Evolutionary conservation across 1,284 basidiomycete genomes (phyloP).

Genomic region (Anthracocystis panici-leucophaei): DNA sequence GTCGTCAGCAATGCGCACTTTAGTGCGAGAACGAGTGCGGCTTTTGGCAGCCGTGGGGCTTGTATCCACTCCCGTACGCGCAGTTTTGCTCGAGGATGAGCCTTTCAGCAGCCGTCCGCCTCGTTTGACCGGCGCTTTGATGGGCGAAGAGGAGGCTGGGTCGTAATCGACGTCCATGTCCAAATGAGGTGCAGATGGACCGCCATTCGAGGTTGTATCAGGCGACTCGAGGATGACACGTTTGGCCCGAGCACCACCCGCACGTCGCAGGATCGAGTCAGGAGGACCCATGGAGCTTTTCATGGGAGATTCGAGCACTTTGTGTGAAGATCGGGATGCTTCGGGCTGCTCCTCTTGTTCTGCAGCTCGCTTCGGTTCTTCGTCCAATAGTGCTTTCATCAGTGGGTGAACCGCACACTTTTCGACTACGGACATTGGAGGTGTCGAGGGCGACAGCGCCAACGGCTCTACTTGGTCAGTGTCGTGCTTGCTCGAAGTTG

Average conservation of each 20-base stretch:
- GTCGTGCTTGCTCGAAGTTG: background rate
- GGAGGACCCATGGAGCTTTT: conserved; percentile 49
- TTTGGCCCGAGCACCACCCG: conserved; percentile 17
- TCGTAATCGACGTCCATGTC: conserved; percentile 18
- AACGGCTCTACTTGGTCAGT: background rate
- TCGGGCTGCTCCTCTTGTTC: background rate
- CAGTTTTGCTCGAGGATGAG: conserved; percentile 4
- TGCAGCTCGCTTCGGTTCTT: conserved; percentile 3
- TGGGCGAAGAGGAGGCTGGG: conserved; percentile 31
- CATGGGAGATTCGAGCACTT: conserved; percentile 14
- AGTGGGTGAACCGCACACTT: conserved; percentile 14
- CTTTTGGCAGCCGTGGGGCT: conserved; percentile 28
- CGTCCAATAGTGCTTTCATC: conserved; percentile 15
- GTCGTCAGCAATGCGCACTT: conserved; percentile 16
- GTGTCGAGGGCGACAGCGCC: conserved; percentile 10
- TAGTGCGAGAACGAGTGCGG: conserved; percentile 6
- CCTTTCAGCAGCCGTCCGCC: conserved; percentile 25
- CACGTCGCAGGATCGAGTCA: conserved; percentile 42
- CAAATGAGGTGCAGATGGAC: background rate
- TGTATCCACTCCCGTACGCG: conserved; percentile 10
- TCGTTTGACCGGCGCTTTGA: conserved; percentile 36
- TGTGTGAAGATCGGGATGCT: conserved; percentile 3
- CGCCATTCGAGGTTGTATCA: conserved; percentile 3
- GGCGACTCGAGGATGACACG: conserved; percentile 28
- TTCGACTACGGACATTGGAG: background rate